Percentiles rank a stretch among this genome's conserved stretches.
Conservation (phyloP, 2,329 filamentous ascomycete species). For the Annulohypoxylon truncatum region DNA sequence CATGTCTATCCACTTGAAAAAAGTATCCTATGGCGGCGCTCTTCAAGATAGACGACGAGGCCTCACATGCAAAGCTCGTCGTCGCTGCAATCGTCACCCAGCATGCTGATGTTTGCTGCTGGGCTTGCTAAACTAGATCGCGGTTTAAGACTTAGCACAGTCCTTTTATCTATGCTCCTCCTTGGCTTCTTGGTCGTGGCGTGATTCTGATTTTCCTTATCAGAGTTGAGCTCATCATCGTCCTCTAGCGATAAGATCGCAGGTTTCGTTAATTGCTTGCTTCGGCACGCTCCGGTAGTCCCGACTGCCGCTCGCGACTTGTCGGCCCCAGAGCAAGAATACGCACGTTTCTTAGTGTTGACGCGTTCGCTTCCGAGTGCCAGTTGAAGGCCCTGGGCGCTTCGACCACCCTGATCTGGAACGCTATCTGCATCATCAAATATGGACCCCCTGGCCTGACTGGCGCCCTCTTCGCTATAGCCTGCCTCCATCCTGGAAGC, state of each 20-base stretch:
- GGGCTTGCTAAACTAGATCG: slow-evolving; percentile 30
- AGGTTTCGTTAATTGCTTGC: slow-evolving; percentile 9
- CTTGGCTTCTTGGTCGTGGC: slow-evolving; percentile 23
- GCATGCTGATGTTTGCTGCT: slow-evolving; percentile 11
- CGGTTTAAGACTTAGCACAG: slow-evolving; percentile 16
- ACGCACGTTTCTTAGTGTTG: slow-evolving; percentile 38
- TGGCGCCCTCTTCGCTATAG: slow-evolving; percentile 11
- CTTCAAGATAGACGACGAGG: neutral
- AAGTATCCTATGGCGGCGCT: neutral
- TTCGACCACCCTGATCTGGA: slow-evolving; percentile 20
- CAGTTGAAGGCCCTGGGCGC: neutral
- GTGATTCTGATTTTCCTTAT: slow-evolving; percentile 37
- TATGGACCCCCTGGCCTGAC: slow-evolving; percentile 18
- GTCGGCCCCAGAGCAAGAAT: slow-evolving; percentile 21
- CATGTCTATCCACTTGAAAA: neutral
- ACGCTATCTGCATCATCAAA: slow-evolving; percentile 33
- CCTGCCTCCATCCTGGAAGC: slow-evolving; percentile 24
- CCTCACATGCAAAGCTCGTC: slow-evolving; percentile 44
- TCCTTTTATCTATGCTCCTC: slow-evolving; percentile 26
- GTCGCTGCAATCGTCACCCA: slow-evolving; percentile 39
- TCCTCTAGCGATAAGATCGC: slow-evolving; percentile 15
- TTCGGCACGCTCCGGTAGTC: neutral
- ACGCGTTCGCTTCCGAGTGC: slow-evolving; percentile 17
- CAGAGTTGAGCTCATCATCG: slow-evolving; percentile 33
- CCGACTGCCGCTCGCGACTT: slow-evolving; percentile 24